These are phyloP conservation scores for Alternaria gansuensis DNA, from an alignment of 2,329 filamentous ascomycete genomes.

Conservation along the genomic window DNA sequence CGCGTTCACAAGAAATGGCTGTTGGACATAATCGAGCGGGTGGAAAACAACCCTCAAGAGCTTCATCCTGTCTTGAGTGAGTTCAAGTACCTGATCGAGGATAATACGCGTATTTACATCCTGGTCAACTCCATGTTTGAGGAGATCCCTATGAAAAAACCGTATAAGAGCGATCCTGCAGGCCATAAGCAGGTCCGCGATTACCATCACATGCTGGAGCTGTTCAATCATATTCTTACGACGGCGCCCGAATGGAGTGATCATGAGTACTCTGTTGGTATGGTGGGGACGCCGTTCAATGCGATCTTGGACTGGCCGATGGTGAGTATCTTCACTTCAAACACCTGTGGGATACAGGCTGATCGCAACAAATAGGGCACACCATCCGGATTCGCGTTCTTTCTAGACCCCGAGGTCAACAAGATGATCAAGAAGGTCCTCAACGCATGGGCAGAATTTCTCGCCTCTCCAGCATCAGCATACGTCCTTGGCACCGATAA, in stretches of 20 bases:
- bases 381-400: slow-evolving; percentile 62
- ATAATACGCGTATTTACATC: slow-evolving; percentile 70
- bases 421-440: slow-evolving; percentile 62
- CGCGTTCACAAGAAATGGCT: slow-evolving; percentile 71
- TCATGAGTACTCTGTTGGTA: slow-evolving; percentile 48
- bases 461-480: slow-evolving; percentile 46
- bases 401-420: slow-evolving; percentile 53
- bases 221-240: slow-evolving; percentile 67
- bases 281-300: slow-evolving; percentile 66
- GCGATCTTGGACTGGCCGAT: slow-evolving; percentile 68
- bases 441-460: slow-evolving; percentile 58
- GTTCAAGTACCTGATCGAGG: slow-evolving; percentile 72
- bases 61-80: slow-evolving; percentile 70
- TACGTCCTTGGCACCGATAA: slow-evolving; percentile 50
- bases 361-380: slow-evolving; percentile 8
- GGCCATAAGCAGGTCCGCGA: slow-evolving; percentile 70
- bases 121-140: slow-evolving; percentile 73
- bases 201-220: slow-evolving; percentile 71
- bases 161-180: slow-evolving; percentile 69
- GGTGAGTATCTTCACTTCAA: slow-evolving; percentile 45
- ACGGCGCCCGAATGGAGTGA: slow-evolving; percentile 56
- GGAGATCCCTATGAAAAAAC: slow-evolving; percentile 68
- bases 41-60: slow-evolving; percentile 61
- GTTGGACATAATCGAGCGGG: slow-evolving; percentile 63
- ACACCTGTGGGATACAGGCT: slow-evolving; percentile 23